Evolutionary conservation across 2,329 filamentous ascomycete species (phyloP).

Genomic region (Herpotrichia juniperi): DNA sequence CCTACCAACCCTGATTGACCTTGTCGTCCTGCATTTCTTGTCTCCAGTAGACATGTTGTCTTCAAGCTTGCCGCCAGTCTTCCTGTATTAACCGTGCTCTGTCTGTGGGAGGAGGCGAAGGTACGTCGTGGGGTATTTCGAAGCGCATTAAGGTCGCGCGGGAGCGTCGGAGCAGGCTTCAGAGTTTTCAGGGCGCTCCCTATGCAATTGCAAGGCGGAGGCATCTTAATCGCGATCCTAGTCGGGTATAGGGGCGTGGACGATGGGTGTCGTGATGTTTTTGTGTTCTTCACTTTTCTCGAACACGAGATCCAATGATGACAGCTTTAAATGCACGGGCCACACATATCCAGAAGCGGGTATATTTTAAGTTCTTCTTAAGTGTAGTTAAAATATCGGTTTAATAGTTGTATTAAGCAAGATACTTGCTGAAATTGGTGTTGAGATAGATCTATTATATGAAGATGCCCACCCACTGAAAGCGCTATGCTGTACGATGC

Average conservation of each 20-base stretch:
- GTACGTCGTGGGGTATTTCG: constrained; percentile 29
- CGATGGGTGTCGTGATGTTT: neutral
- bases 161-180: constrained; percentile 15
- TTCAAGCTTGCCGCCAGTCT: constrained; percentile 13
- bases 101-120: constrained; percentile 25
- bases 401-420: no score
- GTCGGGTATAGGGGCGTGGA: neutral
- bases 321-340: constrained; percentile 10
- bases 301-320: constrained; percentile 8
- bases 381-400: no score
- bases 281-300: constrained; percentile 4
- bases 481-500: no score
- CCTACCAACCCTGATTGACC: neutral
- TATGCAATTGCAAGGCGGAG: constrained; percentile 31
- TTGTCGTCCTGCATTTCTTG: constrained; percentile 7
- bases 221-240: constrained; percentile 28
- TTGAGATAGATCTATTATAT: no score
- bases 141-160: constrained; percentile 11
- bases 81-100: constrained; percentile 16
- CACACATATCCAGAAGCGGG: constrained; percentile 2
- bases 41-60: constrained; percentile 20
- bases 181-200: constrained; percentile 23
- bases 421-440: no score
- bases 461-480: no score
- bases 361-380: no score